Evolutionary conservation across 352 stramenopile genomes (phyloP).

Genomic region (Globisporangium nunn): DNA sequence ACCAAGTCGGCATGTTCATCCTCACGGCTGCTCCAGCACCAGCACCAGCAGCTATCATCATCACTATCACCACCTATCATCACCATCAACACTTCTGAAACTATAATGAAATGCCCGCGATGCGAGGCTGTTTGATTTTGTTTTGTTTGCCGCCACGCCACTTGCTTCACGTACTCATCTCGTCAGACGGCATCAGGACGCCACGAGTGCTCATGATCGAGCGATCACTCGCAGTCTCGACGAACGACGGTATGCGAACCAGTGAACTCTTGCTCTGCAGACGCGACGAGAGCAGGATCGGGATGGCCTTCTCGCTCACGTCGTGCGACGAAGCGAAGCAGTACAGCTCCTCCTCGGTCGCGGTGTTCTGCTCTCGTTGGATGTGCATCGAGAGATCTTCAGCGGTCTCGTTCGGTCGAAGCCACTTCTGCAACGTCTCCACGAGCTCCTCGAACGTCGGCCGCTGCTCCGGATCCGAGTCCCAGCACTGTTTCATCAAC

Average conservation of each 20-base stretch:
- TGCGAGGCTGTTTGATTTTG: background rate
- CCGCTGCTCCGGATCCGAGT: slow-evolving; percentile 55
- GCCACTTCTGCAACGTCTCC: slow-evolving; percentile 53
- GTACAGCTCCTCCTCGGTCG: slow-evolving; percentile 37
- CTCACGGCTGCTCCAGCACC: no score
- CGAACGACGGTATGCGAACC: slow-evolving; percentile 8
- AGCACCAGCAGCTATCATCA: background rate
- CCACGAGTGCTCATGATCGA: background rate
- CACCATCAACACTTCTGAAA: background rate
- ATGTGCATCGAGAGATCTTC: slow-evolving; percentile 49
- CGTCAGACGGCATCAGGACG: background rate
- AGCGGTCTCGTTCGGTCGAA: slow-evolving; percentile 19
- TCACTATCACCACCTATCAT: background rate
- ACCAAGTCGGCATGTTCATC: background rate
- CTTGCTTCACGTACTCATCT: background rate
- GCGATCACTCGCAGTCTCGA: slow-evolving; percentile 3
- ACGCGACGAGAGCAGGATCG: slow-evolving; percentile 44
- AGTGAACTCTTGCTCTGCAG: slow-evolving; percentile 16
- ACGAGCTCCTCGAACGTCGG: slow-evolving; percentile 55
- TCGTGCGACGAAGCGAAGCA: slow-evolving; percentile 62
- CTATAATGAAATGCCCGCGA: background rate
- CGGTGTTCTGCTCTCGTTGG: slow-evolving; percentile 35
- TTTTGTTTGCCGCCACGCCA: background rate
- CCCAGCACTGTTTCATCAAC: slow-evolving; percentile 74
- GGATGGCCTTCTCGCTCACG: slow-evolving; percentile 52